Percentiles rank a stretch among this genome's conserved stretches.
phyloP scores from a whole-genome alignment of 805 yeast genomes.

The Clavispora phyllophila region DNA sequence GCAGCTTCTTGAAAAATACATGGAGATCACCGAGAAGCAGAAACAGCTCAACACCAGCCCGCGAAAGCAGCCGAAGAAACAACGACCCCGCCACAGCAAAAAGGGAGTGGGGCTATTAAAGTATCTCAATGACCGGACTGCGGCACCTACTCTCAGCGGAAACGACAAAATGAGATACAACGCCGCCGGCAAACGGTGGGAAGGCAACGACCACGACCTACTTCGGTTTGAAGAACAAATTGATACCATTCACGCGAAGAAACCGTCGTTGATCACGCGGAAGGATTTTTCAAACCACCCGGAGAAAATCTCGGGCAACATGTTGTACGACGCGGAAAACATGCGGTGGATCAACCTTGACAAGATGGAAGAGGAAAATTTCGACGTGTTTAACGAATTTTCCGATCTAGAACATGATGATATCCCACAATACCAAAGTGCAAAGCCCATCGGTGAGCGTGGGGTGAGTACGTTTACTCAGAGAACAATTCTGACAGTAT shows the following conservation, averaged over 20 bases:
- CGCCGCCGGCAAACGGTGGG: conserved; percentile 50
- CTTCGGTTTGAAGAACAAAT: conserved; percentile 40
- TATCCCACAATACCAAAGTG: conserved; percentile 10
- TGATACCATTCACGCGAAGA: conserved; percentile 13
- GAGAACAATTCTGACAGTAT: conserved; percentile 28
- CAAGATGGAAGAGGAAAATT: conserved; percentile 28
- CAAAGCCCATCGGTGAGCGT: conserved; percentile 10
- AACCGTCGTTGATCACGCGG: conserved; percentile 35
- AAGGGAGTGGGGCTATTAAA: conserved; percentile 25
- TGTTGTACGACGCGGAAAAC: conserved; percentile 56
- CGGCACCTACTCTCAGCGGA: conserved; percentile 14
- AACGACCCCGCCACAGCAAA: not conserved
- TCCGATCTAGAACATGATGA: conserved; percentile 36
- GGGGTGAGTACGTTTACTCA: conserved; percentile 36
- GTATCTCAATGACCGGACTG: conserved; percentile 21
- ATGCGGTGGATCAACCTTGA: conserved; percentile 54
- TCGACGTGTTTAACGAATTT: conserved; percentile 43
- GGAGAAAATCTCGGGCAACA: conserved; percentile 27
- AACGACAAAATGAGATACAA: conserved; percentile 48
- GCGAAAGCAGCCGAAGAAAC: conserved; percentile 3
- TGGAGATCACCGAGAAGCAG: conserved; percentile 22
- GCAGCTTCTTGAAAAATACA: conserved; percentile 27
- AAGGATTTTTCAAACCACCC: conserved; percentile 23
- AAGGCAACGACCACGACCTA: conserved; percentile 59
- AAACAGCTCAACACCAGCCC: conserved; percentile 13